A percentile compares a stretch with the other conserved stretches of the same genome.
phyloP scores from a whole-genome alignment of 257 asterid genomes.

The Ilex asprella region DNA sequence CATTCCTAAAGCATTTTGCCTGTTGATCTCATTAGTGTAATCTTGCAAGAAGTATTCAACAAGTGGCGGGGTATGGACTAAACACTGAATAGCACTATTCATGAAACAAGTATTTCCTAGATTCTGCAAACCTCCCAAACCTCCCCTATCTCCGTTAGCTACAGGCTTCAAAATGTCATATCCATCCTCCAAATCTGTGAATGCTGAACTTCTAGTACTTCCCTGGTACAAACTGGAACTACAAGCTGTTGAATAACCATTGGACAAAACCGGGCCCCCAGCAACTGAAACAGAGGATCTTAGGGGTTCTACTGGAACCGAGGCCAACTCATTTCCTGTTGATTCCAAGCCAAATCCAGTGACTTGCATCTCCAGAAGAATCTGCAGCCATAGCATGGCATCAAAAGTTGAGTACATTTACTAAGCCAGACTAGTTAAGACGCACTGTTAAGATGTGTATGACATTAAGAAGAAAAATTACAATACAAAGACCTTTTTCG shows the following conservation, averaged over 20 bases:
- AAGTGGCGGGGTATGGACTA: constrained; percentile 90
- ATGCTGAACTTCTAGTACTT: constrained; percentile 38
- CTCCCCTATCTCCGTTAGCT: constrained; percentile 63
- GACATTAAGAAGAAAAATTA: too few relatives aligned
- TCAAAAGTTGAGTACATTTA: neutral
- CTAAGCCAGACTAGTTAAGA: neutral
- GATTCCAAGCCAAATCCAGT: constrained; percentile 64
- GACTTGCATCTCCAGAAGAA: constrained; percentile 71
- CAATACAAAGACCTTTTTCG: too few relatives aligned
- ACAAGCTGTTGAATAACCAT: constrained; percentile 58
- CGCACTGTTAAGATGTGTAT: too few relatives aligned
- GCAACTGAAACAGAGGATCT: constrained; percentile 76
- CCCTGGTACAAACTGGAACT: constrained; percentile 41
- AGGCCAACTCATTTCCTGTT: constrained; percentile 74
- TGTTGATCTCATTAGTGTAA: constrained; percentile 80
- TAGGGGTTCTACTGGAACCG: constrained; percentile 75
- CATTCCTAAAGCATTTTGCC: constrained; percentile 84
- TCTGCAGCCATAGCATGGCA: constrained; percentile 32
- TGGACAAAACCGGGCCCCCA: constrained; percentile 86
- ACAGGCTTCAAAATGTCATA: constrained; percentile 33
- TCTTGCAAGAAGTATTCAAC: constrained; percentile 79
- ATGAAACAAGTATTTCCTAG: constrained; percentile 98
- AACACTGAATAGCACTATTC: constrained; percentile 95
- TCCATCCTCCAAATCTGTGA: constrained; percentile 60
- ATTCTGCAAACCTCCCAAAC: constrained; percentile 90